Conservation (phyloP, 331 rosid genomes). For the Pyracantha coccinea region DNA sequence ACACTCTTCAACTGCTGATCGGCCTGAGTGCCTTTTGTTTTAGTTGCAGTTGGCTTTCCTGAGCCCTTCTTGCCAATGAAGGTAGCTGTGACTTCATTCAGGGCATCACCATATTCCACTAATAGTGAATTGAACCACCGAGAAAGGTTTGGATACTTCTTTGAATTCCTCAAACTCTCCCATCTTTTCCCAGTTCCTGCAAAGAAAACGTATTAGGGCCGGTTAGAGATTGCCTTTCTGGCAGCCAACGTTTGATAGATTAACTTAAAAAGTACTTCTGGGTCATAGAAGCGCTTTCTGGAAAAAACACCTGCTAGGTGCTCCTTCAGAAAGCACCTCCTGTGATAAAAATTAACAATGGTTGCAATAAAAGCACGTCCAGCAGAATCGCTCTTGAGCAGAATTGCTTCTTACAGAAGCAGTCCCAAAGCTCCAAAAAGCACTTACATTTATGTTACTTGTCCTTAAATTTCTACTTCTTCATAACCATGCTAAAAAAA, state of each 20-base stretch:
- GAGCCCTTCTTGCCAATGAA: slow-evolving; percentile 51
- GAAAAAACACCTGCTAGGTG: neutral
- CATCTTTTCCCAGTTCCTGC: slow-evolving; percentile 85
- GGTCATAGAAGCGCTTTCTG: neutral
- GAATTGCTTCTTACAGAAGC: neutral
- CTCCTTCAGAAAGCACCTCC: neutral
- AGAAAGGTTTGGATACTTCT: slow-evolving; percentile 68
- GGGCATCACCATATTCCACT: slow-evolving; percentile 34
- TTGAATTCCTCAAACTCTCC: slow-evolving; percentile 91
- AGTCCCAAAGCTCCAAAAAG: neutral
- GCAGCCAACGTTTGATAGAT: neutral
- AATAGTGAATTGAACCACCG: slow-evolving; percentile 77
- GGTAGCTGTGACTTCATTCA: slow-evolving; percentile 46
- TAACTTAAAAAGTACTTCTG: neutral
- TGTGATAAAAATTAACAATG: neutral
- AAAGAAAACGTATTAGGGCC: neutral
- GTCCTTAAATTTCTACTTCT: neutral
- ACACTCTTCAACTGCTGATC: slow-evolving; percentile 25
- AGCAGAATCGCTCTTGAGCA: neutral
- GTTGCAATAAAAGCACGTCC: neutral
- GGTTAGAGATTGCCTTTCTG: neutral
- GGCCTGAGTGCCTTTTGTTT: slow-evolving; percentile 33
- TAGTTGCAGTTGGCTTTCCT: slow-evolving; percentile 42
- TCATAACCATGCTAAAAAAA: neutral
- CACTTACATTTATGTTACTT: neutral